Conservation (phyloP, 2,329 filamentous ascomycete species). For the Penicillium griseofulvum region DNA sequence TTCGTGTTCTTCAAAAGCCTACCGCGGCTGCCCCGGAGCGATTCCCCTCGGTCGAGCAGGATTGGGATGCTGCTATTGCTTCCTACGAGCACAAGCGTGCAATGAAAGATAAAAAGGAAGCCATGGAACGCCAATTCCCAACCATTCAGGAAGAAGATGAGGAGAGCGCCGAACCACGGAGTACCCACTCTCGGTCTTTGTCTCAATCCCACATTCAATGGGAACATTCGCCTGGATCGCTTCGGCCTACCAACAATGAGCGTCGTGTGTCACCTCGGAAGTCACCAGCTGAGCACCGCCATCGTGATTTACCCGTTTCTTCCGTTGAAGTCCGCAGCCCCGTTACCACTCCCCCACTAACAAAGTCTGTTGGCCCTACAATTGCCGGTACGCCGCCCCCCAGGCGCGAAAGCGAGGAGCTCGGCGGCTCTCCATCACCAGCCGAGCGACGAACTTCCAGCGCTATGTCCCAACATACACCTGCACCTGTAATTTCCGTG, state of each 20-base stretch:
- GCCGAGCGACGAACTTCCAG: not conserved
- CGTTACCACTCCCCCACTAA: not conserved
- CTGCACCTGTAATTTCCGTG: not conserved
- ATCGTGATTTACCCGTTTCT: constrained; percentile 24
- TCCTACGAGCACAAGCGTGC: constrained; percentile 19
- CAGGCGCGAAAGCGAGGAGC: constrained; percentile 27
- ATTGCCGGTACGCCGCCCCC: constrained; percentile 19
- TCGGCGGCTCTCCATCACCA: constrained; percentile 24
- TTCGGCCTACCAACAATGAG: not conserved
- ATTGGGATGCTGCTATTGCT: constrained; percentile 30
- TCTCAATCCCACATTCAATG: not conserved
- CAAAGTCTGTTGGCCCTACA: constrained; percentile 3
- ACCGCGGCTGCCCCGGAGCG: constrained; percentile 22
- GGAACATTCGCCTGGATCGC: not conserved
- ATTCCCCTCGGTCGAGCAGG: constrained; percentile 36
- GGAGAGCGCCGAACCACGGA: not conserved
- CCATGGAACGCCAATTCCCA: constrained; percentile 3
- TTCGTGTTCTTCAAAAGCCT: constrained; percentile 37
- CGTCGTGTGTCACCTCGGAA: not conserved
- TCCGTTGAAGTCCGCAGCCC: constrained; percentile 23
- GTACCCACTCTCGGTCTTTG: not conserved
- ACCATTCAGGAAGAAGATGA: constrained; percentile 14
- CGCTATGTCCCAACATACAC: not conserved
- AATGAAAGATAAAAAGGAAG: constrained; percentile 14
- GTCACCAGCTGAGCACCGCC: constrained; percentile 3